Percentiles rank a stretch among this genome's conserved stretches.
Conservation (phyloP, 1,284 basidiomycete genomes). For the Boletus calvinii region DNA sequence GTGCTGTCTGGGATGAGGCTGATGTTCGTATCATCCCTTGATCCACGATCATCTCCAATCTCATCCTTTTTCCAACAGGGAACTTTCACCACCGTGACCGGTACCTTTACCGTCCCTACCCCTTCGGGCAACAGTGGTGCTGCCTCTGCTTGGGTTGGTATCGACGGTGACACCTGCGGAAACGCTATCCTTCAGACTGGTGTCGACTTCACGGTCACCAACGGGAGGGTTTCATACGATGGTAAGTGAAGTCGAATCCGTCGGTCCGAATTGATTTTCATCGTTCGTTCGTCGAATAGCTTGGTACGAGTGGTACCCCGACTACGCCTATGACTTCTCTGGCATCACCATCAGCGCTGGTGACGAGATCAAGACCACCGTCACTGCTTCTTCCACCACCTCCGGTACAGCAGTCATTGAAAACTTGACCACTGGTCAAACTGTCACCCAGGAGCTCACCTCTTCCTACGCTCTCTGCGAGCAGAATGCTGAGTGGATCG, state of each 20-base stretch:
- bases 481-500: slow-evolving; percentile 26
- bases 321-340: slow-evolving; percentile 15
- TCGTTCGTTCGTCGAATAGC: slow-evolving; percentile 8
- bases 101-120: slow-evolving; percentile 20
- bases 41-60: not conserved
- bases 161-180: slow-evolving; percentile 20
- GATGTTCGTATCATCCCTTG: slow-evolving; percentile 11
- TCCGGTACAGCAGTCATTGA: slow-evolving; percentile 20
- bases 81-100: slow-evolving; percentile 20
- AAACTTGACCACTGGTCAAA: slow-evolving; percentile 17
- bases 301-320: slow-evolving; percentile 25
- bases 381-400: slow-evolving; percentile 19
- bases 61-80: slow-evolving; percentile 10
- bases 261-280: not conserved
- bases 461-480: slow-evolving; percentile 23
- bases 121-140: slow-evolving; percentile 11
- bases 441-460: slow-evolving; percentile 1
- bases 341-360: slow-evolving; percentile 16
- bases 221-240: slow-evolving; percentile 4
- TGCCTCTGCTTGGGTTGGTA: slow-evolving; percentile 25
- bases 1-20: slow-evolving; percentile 11
- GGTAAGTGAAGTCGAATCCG: slow-evolving; percentile 6
- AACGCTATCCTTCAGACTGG: slow-evolving; percentile 25
- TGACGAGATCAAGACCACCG: slow-evolving; percentile 16
- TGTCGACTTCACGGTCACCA: slow-evolving; percentile 14